phyloP scores from a whole-genome alignment of 768 basidiomycete species.

The Suillus bovinus region DNA sequence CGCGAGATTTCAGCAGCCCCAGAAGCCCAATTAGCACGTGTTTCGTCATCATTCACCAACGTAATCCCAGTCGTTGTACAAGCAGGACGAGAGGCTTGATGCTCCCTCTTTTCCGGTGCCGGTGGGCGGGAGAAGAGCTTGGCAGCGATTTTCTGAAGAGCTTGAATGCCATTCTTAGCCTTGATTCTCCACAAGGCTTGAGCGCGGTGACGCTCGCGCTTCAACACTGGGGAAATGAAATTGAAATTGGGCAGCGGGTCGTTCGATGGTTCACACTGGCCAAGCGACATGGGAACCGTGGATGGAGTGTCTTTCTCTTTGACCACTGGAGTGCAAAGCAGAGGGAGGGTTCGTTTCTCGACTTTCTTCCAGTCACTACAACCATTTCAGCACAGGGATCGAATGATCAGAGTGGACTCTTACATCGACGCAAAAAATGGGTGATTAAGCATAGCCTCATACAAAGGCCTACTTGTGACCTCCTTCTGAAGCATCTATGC shows the following conservation, averaged over 20 bases:
- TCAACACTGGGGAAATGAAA: slow-evolving; percentile 4
- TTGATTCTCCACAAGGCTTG: neutral
- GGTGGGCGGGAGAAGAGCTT: neutral
- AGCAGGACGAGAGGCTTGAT: neutral
- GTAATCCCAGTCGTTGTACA: neutral
- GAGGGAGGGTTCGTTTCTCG: slow-evolving; percentile 3
- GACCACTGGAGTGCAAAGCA: neutral
- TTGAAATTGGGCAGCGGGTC: slow-evolving; percentile 12
- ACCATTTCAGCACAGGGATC: neutral
- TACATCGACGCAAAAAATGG: slow-evolving; percentile 13
- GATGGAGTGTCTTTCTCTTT: neutral
- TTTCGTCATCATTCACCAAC: neutral
- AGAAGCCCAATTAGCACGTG: neutral
- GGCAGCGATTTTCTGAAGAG: neutral
- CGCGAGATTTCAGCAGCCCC: neutral
- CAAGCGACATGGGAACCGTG: neutral
- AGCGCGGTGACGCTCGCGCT: neutral
- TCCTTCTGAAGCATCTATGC: slow-evolving; percentile 14
- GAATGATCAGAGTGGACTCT: neutral
- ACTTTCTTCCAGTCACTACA: slow-evolving; percentile 12
- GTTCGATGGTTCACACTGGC: slow-evolving; percentile 4
- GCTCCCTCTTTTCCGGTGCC: neutral
- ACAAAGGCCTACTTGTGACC: slow-evolving; percentile 4
- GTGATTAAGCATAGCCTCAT: slow-evolving; percentile 13
- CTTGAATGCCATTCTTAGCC: neutral